phyloP scores from a whole-genome alignment of 2,329 filamentous ascomycete species.

The Elsinoe fawcettii region DNA sequence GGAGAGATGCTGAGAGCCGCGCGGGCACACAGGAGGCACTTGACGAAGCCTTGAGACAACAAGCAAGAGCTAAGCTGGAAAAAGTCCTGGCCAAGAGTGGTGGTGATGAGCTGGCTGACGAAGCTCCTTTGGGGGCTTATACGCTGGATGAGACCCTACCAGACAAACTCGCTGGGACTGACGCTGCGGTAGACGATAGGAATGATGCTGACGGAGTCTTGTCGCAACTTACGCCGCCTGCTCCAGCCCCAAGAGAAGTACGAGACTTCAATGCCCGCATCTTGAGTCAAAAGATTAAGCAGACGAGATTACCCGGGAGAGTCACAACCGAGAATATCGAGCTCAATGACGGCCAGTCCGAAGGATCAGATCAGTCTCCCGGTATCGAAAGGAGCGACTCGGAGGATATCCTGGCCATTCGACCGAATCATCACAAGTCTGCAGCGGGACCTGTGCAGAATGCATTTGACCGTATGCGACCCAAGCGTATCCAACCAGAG shows the following conservation, averaged over 20 bases:
- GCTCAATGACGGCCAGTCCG: slow-evolving; percentile 1
- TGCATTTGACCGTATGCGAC: slow-evolving; percentile 58
- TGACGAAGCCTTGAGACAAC: slow-evolving; percentile 6
- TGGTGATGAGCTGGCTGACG: slow-evolving; percentile 19
- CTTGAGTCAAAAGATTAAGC: slow-evolving; percentile 28
- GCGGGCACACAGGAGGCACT: slow-evolving; percentile 9
- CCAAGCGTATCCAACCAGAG: slow-evolving; percentile 54
- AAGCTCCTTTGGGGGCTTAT: background rate
- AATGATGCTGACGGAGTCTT: slow-evolving; percentile 23
- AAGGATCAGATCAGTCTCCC: background rate
- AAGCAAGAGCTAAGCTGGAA: slow-evolving; percentile 3
- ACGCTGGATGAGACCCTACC: background rate
- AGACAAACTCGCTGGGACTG: background rate
- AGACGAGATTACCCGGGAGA: slow-evolving; percentile 15
- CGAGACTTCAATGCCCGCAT: slow-evolving; percentile 37
- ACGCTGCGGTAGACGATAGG: slow-evolving; percentile 16
- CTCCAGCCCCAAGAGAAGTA: slow-evolving; percentile 22
- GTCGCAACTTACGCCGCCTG: slow-evolving; percentile 23
- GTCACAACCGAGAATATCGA: slow-evolving; percentile 12
- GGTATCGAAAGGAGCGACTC: slow-evolving; percentile 2
- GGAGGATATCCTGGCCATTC: slow-evolving; percentile 27
- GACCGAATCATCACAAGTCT: slow-evolving; percentile 25
- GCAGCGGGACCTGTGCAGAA: slow-evolving; percentile 46
- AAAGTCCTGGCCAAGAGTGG: slow-evolving; percentile 15
- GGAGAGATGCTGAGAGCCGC: slow-evolving; percentile 30